These are phyloP conservation scores for Begonia loranthoides DNA, from an alignment of 306 rosid genomes.

Conservation along the genomic window DNA sequence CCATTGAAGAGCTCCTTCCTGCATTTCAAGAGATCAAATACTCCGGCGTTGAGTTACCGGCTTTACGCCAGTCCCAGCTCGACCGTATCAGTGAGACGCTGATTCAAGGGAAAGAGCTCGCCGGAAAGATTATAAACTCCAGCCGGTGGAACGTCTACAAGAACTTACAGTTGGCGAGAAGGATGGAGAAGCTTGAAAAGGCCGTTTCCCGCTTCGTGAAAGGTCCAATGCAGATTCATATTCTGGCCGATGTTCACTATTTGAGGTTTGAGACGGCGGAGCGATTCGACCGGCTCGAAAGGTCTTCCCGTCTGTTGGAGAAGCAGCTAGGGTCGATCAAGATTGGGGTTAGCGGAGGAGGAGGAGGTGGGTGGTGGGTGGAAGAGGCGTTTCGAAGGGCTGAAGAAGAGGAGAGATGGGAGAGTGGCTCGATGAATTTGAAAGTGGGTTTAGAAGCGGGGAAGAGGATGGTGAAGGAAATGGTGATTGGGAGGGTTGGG, in stretches of 20 bases:
- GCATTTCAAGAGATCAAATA: conserved; percentile 59
- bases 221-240: conserved; percentile 49
- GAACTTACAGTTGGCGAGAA: conserved; percentile 43
- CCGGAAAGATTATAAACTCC: conserved; percentile 37
- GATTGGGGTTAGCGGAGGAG: conserved; percentile 45
- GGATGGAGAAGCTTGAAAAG: conserved; percentile 75
- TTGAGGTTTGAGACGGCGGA: conserved; percentile 30
- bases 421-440: conserved; percentile 24
- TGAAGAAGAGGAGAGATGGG: conserved; percentile 36
- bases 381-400: conserved; percentile 53
- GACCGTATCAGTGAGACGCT: conserved; percentile 51
- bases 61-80: conserved; percentile 43
- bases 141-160: conserved; percentile 67
- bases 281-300: conserved; percentile 52
- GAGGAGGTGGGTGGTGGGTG: conserved; percentile 25
- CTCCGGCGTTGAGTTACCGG: conserved; percentile 65
- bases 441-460: conserved; percentile 44
- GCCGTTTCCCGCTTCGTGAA: conserved; percentile 31
- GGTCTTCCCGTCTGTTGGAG: conserved; percentile 24
- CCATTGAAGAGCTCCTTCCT: conserved; percentile 29
- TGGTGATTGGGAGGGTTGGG: conserved; percentile 32
- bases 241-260: conserved; percentile 74
- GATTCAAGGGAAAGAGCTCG: conserved; percentile 41
- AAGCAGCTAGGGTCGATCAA: conserved; percentile 41
- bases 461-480: conserved; percentile 54